Evolutionary conservation across 208 protist species (phyloP), one percentile per base, ranked within the genome.

Genomic region (Wallacemonas collosoma): DNA sequence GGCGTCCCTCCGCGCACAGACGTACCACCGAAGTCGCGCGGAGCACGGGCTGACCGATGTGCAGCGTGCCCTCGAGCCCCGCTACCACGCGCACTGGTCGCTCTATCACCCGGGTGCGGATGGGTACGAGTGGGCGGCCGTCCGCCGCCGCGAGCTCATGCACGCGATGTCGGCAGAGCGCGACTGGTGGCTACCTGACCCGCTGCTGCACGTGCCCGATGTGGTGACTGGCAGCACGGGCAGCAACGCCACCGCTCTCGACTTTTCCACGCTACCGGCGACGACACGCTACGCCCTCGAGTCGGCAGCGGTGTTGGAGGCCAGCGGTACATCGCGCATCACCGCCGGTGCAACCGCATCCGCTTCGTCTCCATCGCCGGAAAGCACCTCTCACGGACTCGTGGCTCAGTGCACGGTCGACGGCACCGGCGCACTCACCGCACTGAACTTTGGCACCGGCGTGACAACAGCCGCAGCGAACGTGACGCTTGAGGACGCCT

Each of bases 171-270:
- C 57, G 14, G 65, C 78, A 41, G 88, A 95, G 68, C 86, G 89
- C 8, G 89, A 94, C 69, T 96, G 92, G 90, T 96, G 89, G 89
- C 51, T 89, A 58, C 57, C 77, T 3, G 90, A 96, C 71, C 86
- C 88, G 50, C 83, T 94, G 41, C 76, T 96, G n/a, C 79, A 90
- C 54, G 85, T 93, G 47, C 50, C 48, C 9, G 86, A 89, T 62
- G 60, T 80, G 7, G 68, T 80, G 15, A 86, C 86, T 2, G 86
- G 64, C 68, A 88, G 68, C 75, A 72, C 75, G 44, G 76, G 80
- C 41, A 76, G 73, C 45, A 17, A 47, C 55, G 35, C 57, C 2
- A 53, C 55, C 12, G 78, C 70, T 38, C 51, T 86, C 2, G 56
- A 71, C 38, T 82, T 73, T 47, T 38, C 53, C 15, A 81, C 79